phyloP scores from a whole-genome alignment of 2,329 filamentous ascomycete species.

The Coleophoma eucalyptorum region DNA sequence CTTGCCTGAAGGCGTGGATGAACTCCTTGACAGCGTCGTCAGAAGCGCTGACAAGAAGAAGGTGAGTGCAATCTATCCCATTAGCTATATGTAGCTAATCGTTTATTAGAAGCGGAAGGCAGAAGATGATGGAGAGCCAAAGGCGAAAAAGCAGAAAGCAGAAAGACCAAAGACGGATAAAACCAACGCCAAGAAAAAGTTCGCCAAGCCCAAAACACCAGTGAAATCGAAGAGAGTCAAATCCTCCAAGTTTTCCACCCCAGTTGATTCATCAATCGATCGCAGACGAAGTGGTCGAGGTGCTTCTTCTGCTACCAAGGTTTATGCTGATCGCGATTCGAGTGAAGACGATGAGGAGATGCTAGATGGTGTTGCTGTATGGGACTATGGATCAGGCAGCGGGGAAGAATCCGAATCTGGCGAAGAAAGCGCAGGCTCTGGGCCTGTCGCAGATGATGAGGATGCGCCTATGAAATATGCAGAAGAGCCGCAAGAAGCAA shows the following conservation, averaged over 20 bases:
- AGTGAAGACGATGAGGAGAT: slow-evolving; percentile 36
- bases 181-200: slow-evolving; percentile 22
- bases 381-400: slow-evolving; percentile 34
- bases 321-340: slow-evolving; percentile 33
- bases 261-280: slow-evolving; percentile 15
- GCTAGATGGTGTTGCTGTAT: slow-evolving; percentile 28
- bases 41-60: slow-evolving; percentile 62
- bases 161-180: slow-evolving; percentile 13
- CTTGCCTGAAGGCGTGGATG: slow-evolving; percentile 74
- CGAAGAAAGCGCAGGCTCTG: slow-evolving; percentile 22
- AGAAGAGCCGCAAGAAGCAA: slow-evolving; percentile 9
- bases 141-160: slow-evolving; percentile 16
- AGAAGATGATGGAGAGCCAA: slow-evolving; percentile 16
- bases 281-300: slow-evolving; percentile 31
- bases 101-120: slow-evolving; percentile 21
- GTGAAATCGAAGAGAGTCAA: slow-evolving; percentile 22
- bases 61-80: slow-evolving; percentile 21
- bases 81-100: too few relatives aligned
- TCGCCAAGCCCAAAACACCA: slow-evolving; percentile 20
- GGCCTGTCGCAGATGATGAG: slow-evolving; percentile 22
- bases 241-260: slow-evolving; percentile 9
- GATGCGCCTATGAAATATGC: slow-evolving; percentile 10
- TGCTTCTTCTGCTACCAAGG: slow-evolving; percentile 29
- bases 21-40: slow-evolving; percentile 60
- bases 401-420: slow-evolving; percentile 20